Percentiles rank a stretch among this genome's conserved stretches.
These are phyloP conservation scores for Hanseniaspora nectarophila DNA, from an alignment of 805 yeast genomes.

Conservation along the genomic window DNA sequence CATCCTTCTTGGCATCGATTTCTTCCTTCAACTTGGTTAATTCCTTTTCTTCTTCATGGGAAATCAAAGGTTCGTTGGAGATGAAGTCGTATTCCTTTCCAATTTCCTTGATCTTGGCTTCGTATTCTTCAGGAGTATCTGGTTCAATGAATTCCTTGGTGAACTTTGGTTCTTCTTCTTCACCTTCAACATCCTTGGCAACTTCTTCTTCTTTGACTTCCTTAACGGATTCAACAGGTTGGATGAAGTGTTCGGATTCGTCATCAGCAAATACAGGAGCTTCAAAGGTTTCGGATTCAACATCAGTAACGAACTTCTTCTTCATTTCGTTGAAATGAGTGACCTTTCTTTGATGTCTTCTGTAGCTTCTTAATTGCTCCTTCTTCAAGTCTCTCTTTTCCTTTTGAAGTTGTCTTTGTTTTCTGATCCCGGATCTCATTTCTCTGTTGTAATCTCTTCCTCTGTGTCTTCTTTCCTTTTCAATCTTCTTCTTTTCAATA, in stretches of 20 bases:
- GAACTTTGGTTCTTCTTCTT: neutral
- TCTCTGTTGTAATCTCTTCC: conserved; percentile 11
- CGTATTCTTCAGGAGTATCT: conserved; percentile 9
- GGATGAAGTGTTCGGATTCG: neutral
- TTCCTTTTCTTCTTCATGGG: conserved; percentile 11
- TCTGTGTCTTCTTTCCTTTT: conserved; percentile 10
- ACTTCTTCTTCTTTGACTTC: neutral
- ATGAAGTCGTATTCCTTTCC: conserved; percentile 6
- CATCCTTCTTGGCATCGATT: conserved; percentile 1
- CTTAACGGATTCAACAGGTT: neutral
- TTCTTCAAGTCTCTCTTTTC: conserved; percentile 9
- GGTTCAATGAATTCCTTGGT: conserved; percentile 11
- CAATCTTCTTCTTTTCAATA: conserved; percentile 3
- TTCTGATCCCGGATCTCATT: conserved; percentile 11
- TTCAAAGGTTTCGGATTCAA: neutral
- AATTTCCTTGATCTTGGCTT: conserved; percentile 3
- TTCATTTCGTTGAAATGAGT: conserved; percentile 7
- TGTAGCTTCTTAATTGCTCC: conserved; percentile 6
- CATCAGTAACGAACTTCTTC: conserved; percentile 7
- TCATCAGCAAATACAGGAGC: conserved; percentile 1
- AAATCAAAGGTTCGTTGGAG: conserved; percentile 11
- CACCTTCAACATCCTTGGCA: neutral
- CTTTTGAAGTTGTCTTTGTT: conserved; percentile 9
- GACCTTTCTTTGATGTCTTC: conserved; percentile 14
- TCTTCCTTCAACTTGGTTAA: neutral